Base-by-base conservation (phyloP, 495 filamentous ascomycete genomes). In the Evernia prunastri region DNA sequence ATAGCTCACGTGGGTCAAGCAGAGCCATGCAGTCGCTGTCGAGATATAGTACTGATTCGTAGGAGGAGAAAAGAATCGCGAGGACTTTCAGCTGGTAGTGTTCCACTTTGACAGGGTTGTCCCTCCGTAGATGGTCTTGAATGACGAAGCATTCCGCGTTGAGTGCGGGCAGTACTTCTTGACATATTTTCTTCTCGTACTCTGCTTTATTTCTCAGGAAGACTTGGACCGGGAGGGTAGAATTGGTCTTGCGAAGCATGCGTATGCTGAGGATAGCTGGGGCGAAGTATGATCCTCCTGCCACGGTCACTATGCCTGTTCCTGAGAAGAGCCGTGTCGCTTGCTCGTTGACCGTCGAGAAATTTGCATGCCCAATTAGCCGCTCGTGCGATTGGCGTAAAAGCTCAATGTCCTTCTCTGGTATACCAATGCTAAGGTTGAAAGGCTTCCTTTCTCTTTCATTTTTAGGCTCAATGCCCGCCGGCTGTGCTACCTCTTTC, bases 51-150 rank as follows among this genome's bases (percentile, higher is more conserved):
- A 88, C 74, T 60, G 82, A 74, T 70, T 84, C 78, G 58, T 86
- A 88, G 12, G 80, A 79, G 0, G 82, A 86, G 66, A 86, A 83
- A 1, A 87, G 74, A 4, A 87, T 78, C 9, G 85, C 79, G 59
- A 87, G 80, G 31, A 77, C 72, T 71, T 87, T 87, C 66, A 84
- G 79, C 66, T 88, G 85, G 64, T 78, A 87, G 63, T 79, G 76
- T 7, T 68, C 64, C 23, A 75, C 71, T 37, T 76, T 75, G 36
- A 63, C 40, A 4, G 66, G 61, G 17, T 66, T 66, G 1, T 66
- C 36, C 4, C 65, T 53, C 18, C 74, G 74, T 23, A 81, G 66
- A 7, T 81, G 67, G 54, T 81, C 78, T 11, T 77, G 73, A 25
- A 82, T 64, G 2, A 82, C 70, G 25, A 85, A 61, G 67, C 85